Evolutionary conservation across 2,329 filamentous ascomycete species (phyloP).

Genomic region (Ophiognomonia clavigignenti-juglandacearum): DNA sequence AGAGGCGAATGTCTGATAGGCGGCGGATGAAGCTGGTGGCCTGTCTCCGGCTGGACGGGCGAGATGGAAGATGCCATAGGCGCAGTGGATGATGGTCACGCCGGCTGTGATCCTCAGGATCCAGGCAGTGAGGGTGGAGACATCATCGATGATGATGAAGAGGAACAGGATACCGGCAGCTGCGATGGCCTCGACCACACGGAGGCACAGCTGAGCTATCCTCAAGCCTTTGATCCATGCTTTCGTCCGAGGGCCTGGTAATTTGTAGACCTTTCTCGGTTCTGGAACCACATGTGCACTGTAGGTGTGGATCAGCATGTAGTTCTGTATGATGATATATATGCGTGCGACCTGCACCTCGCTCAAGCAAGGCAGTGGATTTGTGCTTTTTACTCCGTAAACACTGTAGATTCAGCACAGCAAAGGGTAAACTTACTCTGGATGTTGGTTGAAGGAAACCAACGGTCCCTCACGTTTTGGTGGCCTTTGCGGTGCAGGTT

Average conservation of each 20-base stretch:
- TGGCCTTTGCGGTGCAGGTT: conserved; percentile 51
- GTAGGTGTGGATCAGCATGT: conserved; percentile 3
- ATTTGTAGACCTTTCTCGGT: conserved; percentile 55
- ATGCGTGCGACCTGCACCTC: not conserved
- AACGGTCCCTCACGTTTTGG: conserved; percentile 70
- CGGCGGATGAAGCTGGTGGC: conserved; percentile 74
- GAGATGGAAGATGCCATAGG: conserved; percentile 81
- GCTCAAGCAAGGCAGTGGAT: not conserved
- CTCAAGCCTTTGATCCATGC: conserved; percentile 65
- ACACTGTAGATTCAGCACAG: not conserved
- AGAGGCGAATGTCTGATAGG: conserved; percentile 81
- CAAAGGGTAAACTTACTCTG: conserved; percentile 65
- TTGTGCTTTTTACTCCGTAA: not conserved
- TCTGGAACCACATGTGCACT: conserved; percentile 60
- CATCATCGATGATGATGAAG: conserved; percentile 70
- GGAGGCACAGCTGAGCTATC: conserved; percentile 62
- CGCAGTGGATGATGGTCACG: conserved; percentile 64
- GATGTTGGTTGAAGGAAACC: conserved; percentile 78
- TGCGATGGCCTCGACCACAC: conserved; percentile 62
- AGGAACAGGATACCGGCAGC: conserved; percentile 69
- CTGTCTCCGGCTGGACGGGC: conserved; percentile 64
- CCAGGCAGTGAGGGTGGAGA: conserved; percentile 63
- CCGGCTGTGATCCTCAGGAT: conserved; percentile 74
- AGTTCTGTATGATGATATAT: not conserved
- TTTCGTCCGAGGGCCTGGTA: conserved; percentile 68